phyloP scores from a whole-genome alignment of 164 flowering plant species.

The Piper betle region DNA sequence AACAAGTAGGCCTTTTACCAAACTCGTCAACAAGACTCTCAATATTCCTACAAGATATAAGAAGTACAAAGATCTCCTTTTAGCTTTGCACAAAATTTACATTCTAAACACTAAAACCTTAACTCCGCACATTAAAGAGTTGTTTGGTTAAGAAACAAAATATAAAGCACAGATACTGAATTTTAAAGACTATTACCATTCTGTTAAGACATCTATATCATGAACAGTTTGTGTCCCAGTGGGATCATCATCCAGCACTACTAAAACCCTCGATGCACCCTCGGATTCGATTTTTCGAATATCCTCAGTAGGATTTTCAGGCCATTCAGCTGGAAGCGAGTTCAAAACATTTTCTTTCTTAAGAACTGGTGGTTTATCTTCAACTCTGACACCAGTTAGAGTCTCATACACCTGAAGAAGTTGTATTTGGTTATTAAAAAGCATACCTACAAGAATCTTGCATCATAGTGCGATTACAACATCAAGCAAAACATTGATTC shows the following conservation, averaged over 20 bases:
- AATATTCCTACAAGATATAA: conserved; percentile 43
- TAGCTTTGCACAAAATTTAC: background rate
- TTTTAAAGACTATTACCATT: conserved; percentile 45
- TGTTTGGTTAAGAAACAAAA: background rate
- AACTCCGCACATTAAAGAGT: background rate
- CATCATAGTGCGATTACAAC: too few species aligned
- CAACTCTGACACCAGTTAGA: conserved; percentile 79
- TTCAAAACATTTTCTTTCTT: conserved; percentile 49
- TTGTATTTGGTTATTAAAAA: background rate
- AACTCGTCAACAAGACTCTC: conserved; percentile 73
- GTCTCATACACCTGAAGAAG: conserved; percentile 75
- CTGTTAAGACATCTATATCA: conserved; percentile 88
- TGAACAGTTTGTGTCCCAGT: conserved; percentile 99
- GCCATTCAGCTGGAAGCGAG: conserved; percentile 91
- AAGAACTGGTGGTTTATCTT: conserved; percentile 57
- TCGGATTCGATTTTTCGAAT: conserved; percentile 33
- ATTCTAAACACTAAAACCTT: background rate
- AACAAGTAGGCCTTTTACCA: conserved; percentile 58
- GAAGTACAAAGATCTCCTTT: background rate
- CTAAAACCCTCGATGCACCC: conserved; percentile 45
- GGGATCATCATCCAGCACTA: conserved; percentile 98
- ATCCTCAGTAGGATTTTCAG: conserved; percentile 54
- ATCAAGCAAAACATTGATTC: too few species aligned
- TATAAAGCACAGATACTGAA: background rate
- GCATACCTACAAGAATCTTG: background rate